A percentile compares a stretch with the other conserved stretches of the same genome.
These are phyloP conservation scores for Globisporangium apiculatum DNA, from an alignment of 352 stramenopile species.

Conservation along the genomic window DNA sequence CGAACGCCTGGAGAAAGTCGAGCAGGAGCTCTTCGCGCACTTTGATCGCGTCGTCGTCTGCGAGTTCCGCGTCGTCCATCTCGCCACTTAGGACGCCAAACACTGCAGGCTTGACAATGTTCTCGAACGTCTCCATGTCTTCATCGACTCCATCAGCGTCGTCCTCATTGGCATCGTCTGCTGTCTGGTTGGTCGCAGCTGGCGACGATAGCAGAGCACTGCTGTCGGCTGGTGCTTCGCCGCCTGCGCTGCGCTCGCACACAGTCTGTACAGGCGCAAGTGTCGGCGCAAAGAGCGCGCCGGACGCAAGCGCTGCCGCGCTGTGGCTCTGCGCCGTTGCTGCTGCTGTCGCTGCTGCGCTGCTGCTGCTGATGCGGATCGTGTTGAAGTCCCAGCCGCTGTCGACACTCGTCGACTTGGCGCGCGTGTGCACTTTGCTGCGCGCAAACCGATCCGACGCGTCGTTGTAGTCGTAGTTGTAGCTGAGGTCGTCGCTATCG, in stretches of 20 bases:
- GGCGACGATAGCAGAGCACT: not conserved
- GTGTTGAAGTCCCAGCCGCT: constrained; percentile 79
- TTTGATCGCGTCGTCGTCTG: constrained; percentile 28
- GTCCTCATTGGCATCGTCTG: constrained; percentile 15
- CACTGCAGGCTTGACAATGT: constrained; percentile 73
- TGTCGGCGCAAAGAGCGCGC: constrained; percentile 5
- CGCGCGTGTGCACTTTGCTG: constrained; percentile 31
- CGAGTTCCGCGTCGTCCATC: constrained; percentile 17
- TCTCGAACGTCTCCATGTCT: constrained; percentile 53
- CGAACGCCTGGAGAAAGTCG: constrained; percentile 72
- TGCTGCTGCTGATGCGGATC: constrained; percentile 43
- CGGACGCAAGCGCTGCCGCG: not conserved
- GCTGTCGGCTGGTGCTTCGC: no score
- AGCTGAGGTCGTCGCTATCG: constrained; percentile 7
- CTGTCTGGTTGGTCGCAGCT: not conserved
- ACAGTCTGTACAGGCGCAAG: constrained; percentile 3
- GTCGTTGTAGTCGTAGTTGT: no score
- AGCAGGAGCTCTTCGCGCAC: constrained; percentile 65
- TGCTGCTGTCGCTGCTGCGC: constrained; percentile 11
- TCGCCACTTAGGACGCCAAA: constrained; percentile 61
- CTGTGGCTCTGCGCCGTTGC: constrained; percentile 6
- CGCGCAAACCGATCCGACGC: constrained; percentile 19
- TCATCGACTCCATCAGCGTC: constrained; percentile 13
- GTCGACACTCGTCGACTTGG: constrained; percentile 31
- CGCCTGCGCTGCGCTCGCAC: not conserved